phyloP scores from a whole-genome alignment of 2,329 filamentous ascomycete species.

The Aspergillus sp. region DNA sequence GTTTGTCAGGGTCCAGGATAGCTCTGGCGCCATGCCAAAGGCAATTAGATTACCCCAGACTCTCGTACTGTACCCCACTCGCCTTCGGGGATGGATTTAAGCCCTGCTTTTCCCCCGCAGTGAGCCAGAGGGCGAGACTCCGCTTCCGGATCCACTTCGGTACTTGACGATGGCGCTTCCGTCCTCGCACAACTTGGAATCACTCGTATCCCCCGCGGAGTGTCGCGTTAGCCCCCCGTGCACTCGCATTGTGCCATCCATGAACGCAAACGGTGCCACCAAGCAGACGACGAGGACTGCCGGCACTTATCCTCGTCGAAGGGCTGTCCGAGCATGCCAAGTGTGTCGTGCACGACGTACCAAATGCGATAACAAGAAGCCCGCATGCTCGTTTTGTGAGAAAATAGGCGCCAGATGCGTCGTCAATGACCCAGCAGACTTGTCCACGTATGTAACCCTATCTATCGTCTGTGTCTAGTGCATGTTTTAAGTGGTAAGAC shows the following conservation, averaged over 20 bases:
- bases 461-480: background rate
- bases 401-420: constrained; percentile 25
- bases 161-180: background rate
- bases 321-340: constrained; percentile 29
- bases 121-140: background rate
- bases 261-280: background rate
- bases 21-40: background rate
- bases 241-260: background rate
- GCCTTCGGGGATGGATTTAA: background rate
- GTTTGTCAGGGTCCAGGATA: background rate
- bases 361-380: constrained; percentile 30
- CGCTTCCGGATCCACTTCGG: background rate
- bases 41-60: background rate
- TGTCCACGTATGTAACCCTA: background rate
- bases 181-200: background rate
- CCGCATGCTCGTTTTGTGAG: constrained; percentile 26
- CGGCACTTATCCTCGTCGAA: constrained; percentile 23
- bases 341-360: constrained; percentile 28
- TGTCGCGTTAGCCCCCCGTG: background rate
- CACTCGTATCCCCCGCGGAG: background rate
- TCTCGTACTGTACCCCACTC: too few species aligned
- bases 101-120: background rate
- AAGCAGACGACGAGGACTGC: background rate
- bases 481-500: too few species aligned
- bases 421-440: constrained; percentile 2